Evolutionary conservation across 768 basidiomycete species (phyloP), one percentile per base, ranked within the genome.

Genomic region (Calocybe cyanea): DNA sequence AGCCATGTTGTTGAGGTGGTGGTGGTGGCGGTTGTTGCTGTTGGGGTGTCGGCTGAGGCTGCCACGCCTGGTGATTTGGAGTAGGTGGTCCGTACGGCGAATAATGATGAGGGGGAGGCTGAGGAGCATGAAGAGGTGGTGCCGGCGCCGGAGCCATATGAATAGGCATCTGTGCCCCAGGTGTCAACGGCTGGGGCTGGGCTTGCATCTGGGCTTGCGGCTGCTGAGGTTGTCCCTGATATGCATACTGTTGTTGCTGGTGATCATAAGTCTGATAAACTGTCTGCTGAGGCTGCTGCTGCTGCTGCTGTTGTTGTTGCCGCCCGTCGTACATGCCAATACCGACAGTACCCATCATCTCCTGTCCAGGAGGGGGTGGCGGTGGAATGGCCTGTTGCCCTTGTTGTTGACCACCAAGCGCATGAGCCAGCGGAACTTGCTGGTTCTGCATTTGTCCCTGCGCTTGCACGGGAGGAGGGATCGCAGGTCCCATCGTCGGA

Each of bases 381-480:
- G 28, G 45, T 11, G 45, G 37, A 14, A 20, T 20, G 28, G 15
- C 24, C 14, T 46, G 38, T 10, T 46, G 41, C 7, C n/a, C 21
- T 19, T 38, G 47, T 15, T 54, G 40, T 37, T 43, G 48, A 30
- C 37, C 48, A 14, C 42, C 46, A 3, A 43, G 28, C 2, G 51
- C 41, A 19, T 44, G 46, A 3, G 46, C 37, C 14, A 44, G 31
- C 21, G 43, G 32, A n/a, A 28, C 42, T 3, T 28, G 35, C 7
- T 48, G 33, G n/a, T 15, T 5, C 21, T 39, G 30, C 20, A 28
- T 21, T 39, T 39, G 28, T 24, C 36, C 34, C 48, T 49, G 5
- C 62, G 56, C 35, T 65, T 62, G 7, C 61, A 19, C 58, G 6
- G 71, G 69, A 5, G 69, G 69, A 0, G 68, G 68, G 41, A 69